phyloP scores from a whole-genome alignment of 495 filamentous ascomycete species.

The Penicillium herquei region DNA sequence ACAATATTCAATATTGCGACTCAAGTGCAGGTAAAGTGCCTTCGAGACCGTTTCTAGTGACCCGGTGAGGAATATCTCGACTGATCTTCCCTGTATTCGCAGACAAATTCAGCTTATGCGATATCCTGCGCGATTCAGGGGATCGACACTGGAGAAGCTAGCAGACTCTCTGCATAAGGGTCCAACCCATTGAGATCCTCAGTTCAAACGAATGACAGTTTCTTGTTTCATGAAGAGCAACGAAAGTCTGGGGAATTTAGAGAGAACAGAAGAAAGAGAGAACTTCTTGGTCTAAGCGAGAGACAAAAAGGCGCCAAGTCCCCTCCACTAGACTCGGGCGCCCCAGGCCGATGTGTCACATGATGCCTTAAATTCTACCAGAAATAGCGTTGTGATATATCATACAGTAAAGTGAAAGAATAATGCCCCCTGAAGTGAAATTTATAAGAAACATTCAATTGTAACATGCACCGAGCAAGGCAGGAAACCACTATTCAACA shows the following conservation, averaged over 20 bases:
- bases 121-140: conserved; percentile 3
- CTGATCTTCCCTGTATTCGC: background rate
- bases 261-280: conserved; percentile 4
- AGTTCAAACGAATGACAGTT: conserved; percentile 22
- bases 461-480: conserved; percentile 16
- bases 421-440: conserved; percentile 12
- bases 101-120: conserved; percentile 1
- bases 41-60: background rate
- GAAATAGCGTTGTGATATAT: conserved; percentile 26
- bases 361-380: conserved; percentile 22
- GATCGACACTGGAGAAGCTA: background rate
- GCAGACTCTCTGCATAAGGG: background rate
- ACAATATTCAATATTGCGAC: background rate
- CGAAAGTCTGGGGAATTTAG: conserved; percentile 2
- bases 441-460: conserved; percentile 11
- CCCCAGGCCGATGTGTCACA: conserved; percentile 15
- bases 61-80: too few species aligned
- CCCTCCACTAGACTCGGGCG: conserved; percentile 1
- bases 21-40: background rate
- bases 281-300: conserved; percentile 15
- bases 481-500: conserved; percentile 1
- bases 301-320: conserved; percentile 18
- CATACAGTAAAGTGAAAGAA: conserved; percentile 21
- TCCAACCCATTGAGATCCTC: conserved; percentile 4
- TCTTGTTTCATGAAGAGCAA: conserved; percentile 11